These are phyloP conservation scores for Myochromella boudieri DNA, from an alignment of 768 basidiomycete species.

Conservation along the genomic window DNA sequence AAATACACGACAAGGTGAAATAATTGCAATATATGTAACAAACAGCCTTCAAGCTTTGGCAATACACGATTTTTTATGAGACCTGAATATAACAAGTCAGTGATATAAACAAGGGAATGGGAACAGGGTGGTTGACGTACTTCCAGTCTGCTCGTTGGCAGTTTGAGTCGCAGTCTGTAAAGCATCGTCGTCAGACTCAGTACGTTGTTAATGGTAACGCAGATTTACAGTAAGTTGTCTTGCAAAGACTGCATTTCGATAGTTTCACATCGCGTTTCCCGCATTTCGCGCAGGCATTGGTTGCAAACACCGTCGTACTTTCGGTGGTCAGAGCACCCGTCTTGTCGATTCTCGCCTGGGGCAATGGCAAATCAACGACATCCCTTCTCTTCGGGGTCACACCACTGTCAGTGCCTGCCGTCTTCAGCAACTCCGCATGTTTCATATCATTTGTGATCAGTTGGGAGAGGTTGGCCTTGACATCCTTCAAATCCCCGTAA, in stretches of 20 bases:
- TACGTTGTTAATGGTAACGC: too few species aligned
- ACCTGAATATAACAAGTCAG: too few species aligned
- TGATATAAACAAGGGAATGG: too few species aligned
- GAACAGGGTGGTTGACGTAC: too few species aligned
- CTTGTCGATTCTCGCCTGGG: conserved; percentile 19
- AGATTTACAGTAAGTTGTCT: conserved; percentile 25
- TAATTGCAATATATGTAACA: too few species aligned
- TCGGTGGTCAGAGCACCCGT: conserved; percentile 16
- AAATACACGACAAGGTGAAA: too few species aligned
- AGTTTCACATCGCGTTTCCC: conserved; percentile 26
- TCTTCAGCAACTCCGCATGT: conserved; percentile 16
- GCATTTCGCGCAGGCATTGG: conserved; percentile 28
- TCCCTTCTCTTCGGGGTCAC: conserved; percentile 20
- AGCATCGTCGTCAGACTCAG: too few species aligned
- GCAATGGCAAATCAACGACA: conserved; percentile 17
- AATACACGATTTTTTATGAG: too few species aligned
- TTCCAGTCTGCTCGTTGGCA: too few species aligned
- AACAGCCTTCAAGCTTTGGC: too few species aligned
- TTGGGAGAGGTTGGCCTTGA: conserved; percentile 22
- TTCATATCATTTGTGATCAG: conserved; percentile 24
- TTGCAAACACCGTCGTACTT: conserved; percentile 23
- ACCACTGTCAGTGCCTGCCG: background rate
- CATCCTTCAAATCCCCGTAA: conserved; percentile 18
- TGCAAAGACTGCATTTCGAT: conserved; percentile 25
- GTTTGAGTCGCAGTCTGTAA: too few species aligned